Evolutionary conservation across 2,329 filamentous ascomycete genomes (phyloP), one percentile per base, ranked within the genome.

Genomic region (Colletotrichum aenigma): DNA sequence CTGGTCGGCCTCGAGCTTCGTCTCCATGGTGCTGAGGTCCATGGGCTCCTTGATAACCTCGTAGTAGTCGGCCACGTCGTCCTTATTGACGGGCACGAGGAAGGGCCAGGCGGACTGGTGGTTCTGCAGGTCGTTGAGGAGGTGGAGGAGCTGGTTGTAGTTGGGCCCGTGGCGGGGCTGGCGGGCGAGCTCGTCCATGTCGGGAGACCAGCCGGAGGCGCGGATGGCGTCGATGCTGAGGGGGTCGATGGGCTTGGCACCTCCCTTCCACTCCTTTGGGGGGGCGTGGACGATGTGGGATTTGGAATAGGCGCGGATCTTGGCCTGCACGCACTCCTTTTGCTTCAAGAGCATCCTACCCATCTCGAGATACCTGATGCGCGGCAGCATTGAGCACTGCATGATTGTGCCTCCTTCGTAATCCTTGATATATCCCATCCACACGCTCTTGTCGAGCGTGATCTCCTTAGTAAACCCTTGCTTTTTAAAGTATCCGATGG

Each of bases 361-460:
- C 81, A 93, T 92, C 84, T 99, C 96, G 7, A 99, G 93, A 85
- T 99, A 99, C 66, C 97, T 94, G 70, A 98, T 95, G 77, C 94
- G 94, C 9, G 96, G 96, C 24, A 99, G 90, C 97, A 99, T 98
- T 68, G 94, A 95, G 82, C 97, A 99, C 86, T 99, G 97, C 97
- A 99, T 99, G 77, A 99, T 98, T 0, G 97, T 99, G 74, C 97
- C 97, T 74, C 97, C 97, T 85, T 99, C 97, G 84, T 99, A 99
- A 83, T 99, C 97, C 83, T 99, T 99, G 88, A 99, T 99, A 81
- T 98, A 99, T 4, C 97, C 97, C 97, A 98, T 98, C 97, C 97
- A 99, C 5, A 95, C 93, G 4, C 93, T 93, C 81, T 93, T 94
- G 75, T 97, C 94, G 1, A 99, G 91, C 0, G 96, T 98, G 78